These are phyloP conservation scores for Pythium plurisporium DNA, from an alignment of 352 stramenopile species.

Conservation along the genomic window DNA sequence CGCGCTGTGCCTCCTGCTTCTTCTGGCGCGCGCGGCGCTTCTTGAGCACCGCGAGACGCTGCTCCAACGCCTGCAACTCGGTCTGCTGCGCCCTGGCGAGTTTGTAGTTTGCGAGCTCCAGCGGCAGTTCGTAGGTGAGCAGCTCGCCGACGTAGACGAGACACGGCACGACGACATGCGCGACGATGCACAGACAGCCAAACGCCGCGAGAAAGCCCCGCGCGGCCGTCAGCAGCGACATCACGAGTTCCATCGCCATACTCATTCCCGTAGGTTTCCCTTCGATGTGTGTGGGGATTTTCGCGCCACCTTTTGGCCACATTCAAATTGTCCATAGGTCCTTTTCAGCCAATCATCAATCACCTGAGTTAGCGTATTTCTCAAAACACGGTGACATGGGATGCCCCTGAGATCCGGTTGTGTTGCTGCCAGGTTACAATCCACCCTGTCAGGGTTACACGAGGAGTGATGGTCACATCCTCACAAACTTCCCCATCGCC, in stretches of 20 bases:
- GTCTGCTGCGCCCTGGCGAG: slow-evolving; percentile 9
- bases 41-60: slow-evolving; percentile 8
- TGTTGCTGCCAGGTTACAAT: not conserved
- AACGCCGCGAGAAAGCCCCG: slow-evolving; percentile 19
- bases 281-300: not conserved
- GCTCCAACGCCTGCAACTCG: slow-evolving; percentile 7
- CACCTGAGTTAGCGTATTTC: not conserved
- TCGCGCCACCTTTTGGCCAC: not conserved
- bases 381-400: not conserved
- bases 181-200: slow-evolving; percentile 12
- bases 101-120: slow-evolving; percentile 10
- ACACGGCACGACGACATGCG: slow-evolving; percentile 11
- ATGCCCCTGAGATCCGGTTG: not conserved
- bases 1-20: slow-evolving; percentile 1
- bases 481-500: not conserved
- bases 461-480: slow-evolving; percentile 1
- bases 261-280: not conserved
- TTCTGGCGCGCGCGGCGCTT: not conserved
- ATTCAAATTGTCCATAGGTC: not conserved
- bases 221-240: slow-evolving; percentile 15
- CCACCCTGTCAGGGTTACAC: not conserved
- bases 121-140: not conserved
- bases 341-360: slow-evolving; percentile 16
- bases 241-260: slow-evolving; percentile 2
- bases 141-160: not conserved